A percentile compares a stretch with the other conserved stretches of the same genome.
Evolutionary conservation across 2,329 filamentous ascomycete species (phyloP).

Genomic region (Aspergillus spinulosporus): DNA sequence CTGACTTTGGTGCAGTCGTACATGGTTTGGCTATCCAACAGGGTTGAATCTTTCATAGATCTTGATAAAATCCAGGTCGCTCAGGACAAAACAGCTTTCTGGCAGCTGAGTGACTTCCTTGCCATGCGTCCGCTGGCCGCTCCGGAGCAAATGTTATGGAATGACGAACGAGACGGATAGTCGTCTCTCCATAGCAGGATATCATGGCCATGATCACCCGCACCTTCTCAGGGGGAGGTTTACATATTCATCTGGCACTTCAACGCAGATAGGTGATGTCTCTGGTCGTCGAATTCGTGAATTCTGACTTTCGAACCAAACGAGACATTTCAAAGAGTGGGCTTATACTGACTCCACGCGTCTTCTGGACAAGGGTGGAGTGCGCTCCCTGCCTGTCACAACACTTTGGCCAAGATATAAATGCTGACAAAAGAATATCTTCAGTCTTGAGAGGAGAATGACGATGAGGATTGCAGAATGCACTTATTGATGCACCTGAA

Average conservation of each 20-base stretch:
- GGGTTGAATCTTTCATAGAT: conserved; percentile 3
- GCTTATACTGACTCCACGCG: not conserved
- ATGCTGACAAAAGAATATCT: not conserved
- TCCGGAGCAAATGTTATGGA: conserved; percentile 1
- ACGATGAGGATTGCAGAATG: not conserved
- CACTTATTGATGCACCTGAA: not conserved
- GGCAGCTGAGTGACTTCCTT: not conserved
- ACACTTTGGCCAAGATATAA: not conserved
- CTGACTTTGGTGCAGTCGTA: not conserved
- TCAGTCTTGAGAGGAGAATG: not conserved
- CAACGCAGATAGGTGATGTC: not conserved
- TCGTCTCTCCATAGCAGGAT: not conserved
- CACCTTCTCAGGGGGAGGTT: not conserved
- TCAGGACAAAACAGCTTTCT: not conserved
- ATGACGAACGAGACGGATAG: not conserved
- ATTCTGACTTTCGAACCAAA: not conserved
- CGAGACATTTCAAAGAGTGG: not conserved
- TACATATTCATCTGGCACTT: conserved; percentile 1
- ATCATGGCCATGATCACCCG: not conserved
- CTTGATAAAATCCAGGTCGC: not conserved
- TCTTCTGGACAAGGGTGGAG: not conserved
- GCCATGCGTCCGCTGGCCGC: not conserved
- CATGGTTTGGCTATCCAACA: conserved; percentile 13
- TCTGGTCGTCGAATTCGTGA: not conserved
- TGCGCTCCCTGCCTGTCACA: not conserved